Conservation (phyloP, 108 stramenopile species). For the Nannochloropsis gaditana region DNA sequence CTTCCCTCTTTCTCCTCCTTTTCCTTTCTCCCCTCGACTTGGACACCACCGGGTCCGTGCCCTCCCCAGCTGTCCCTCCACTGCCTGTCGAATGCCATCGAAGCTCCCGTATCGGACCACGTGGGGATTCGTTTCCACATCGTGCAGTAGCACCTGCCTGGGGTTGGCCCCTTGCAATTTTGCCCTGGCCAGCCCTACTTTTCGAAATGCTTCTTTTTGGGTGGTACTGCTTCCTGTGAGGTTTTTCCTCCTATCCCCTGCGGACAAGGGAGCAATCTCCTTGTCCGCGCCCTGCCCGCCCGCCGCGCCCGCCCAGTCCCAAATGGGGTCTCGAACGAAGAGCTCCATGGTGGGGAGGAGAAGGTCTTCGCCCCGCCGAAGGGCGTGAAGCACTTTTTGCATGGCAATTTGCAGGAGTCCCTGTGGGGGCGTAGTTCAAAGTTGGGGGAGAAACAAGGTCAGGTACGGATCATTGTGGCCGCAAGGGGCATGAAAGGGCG, state of each 20-base stretch:
- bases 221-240: neutral
- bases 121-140: neutral
- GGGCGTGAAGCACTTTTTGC: conserved; percentile 35
- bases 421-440: neutral
- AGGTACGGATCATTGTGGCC: neutral
- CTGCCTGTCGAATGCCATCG: neutral
- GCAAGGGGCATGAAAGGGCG: no score
- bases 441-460: neutral
- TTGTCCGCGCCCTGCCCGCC: neutral
- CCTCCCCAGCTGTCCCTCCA: neutral
- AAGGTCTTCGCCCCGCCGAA: conserved; percentile 37
- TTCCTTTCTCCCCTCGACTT: neutral
- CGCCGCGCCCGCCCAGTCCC: conserved; percentile 46
- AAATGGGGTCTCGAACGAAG: conserved; percentile 53
- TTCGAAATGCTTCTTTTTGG: neutral
- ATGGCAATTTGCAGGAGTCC: conserved; percentile 35
- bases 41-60: neutral
- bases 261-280: neutral
- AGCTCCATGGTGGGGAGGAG: conserved; percentile 50
- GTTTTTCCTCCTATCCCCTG: neutral
- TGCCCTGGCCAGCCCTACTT: neutral
- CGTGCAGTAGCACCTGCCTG: neutral
- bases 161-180: neutral
- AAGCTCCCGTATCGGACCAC: neutral
- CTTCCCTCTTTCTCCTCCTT: neutral